phyloP scores from a whole-genome alignment of 192 early-diverging fungal species.

The Funneliformis geosporum region DNA sequence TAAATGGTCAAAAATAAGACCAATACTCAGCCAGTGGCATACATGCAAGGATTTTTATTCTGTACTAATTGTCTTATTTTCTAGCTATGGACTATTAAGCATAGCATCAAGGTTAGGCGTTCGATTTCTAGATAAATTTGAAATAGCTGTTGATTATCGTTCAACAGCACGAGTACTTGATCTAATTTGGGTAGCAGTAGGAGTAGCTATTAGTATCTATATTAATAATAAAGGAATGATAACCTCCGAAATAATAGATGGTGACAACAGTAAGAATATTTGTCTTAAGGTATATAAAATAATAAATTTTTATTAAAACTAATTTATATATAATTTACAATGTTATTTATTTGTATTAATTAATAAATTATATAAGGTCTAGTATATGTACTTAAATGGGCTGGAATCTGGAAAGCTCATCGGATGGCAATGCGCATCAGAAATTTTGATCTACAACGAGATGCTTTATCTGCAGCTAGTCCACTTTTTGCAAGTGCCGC shows the following conservation, averaged over 20 bases:
- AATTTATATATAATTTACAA: too few relatives aligned
- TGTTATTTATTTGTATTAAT: too few relatives aligned
- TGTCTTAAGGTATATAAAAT: conserved; percentile 1
- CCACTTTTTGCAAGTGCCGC: too few relatives aligned
- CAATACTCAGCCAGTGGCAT: neutral
- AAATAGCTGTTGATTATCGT: conserved; percentile 19
- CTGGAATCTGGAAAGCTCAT: too few relatives aligned
- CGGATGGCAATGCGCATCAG: too few relatives aligned
- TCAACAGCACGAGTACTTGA: neutral
- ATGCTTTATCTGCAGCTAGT: too few relatives aligned
- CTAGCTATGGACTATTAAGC: neutral
- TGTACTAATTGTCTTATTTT: conserved; percentile 6
- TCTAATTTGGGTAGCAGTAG: conserved; percentile 1
- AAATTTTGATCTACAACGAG: too few relatives aligned
- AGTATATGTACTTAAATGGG: too few relatives aligned
- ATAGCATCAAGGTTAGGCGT: neutral
- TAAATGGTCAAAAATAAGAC: neutral
- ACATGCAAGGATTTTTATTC: neutral
- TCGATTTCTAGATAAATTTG: conserved; percentile 25
- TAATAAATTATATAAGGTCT: too few relatives aligned
- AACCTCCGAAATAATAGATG: neutral
- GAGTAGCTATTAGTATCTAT: conserved; percentile 4
- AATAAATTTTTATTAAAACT: too few relatives aligned
- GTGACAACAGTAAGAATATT: neutral
- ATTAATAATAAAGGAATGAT: conserved; percentile 5